Evolutionary conservation across 2,329 filamentous ascomycete species (phyloP), one percentile per base, ranked within the genome.

Genomic region (Fusarium oxysporum): DNA sequence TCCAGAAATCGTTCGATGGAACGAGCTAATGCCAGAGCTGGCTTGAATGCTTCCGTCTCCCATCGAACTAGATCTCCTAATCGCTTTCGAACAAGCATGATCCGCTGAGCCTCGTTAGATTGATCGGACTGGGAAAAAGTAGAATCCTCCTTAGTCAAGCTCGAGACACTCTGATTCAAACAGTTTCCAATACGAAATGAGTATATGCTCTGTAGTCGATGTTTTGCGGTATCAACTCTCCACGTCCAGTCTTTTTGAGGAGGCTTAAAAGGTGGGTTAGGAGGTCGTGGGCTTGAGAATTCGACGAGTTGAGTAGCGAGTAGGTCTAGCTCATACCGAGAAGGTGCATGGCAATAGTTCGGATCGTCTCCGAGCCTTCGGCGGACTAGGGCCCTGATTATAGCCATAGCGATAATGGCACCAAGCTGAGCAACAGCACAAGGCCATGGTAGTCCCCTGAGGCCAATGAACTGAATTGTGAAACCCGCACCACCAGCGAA

Each of bases 261-360:
- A 16, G 25, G 25, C 5, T 13, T 45, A 3, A 45, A 23, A 23
- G n/a, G 11, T 14, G 7, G 10, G 23, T 28, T 3, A 45, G 25
- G 25, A 17, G 17, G 16, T 1, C 3, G 8, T 23, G n/a, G 8
- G 8, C 17, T 1, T 9, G 25, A n/a, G 3, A 3, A 40, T 5
- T 55, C 21, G 3, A 56, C 48, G 10, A 62, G 38, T 10, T 23
- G 12, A 1, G 6, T 32, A 13, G 48, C 58, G 1, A 62, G 40
- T 0, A 21, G 30, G 9, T 62, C 58, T 3, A 62, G 25, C 19
- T 56, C 58, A 17, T 45, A 19, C 4, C 37, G 3, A 8, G 25
- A 38, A 19, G 51, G 51, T 2, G 37, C 25, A n/a, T 6, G 3
- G 16, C 17, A 32, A 30, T 21, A n/a, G 12, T 9, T 25, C 3